These are phyloP conservation scores for Solanum hybrid DNA, from an alignment of 305 asterid genomes.

Conservation along the genomic window DNA sequence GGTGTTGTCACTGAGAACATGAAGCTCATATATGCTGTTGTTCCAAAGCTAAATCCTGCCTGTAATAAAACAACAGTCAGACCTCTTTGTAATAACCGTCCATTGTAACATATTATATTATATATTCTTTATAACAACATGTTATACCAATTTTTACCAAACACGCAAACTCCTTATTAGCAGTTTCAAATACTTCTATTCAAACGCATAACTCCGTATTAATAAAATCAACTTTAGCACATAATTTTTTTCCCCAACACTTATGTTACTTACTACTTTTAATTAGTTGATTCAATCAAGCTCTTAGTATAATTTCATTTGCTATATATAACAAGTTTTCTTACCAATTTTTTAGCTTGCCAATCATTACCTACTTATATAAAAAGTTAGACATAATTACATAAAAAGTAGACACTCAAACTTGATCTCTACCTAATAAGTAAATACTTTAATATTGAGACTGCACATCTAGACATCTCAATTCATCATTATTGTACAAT, in stretches of 20 bases:
- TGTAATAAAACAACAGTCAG: background rate
- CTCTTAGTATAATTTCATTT: background rate
- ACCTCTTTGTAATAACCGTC: rapidly evolving
- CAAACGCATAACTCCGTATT: background rate
- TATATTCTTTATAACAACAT: background rate
- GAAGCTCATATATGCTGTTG: slow-evolving; percentile 31
- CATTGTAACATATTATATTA: background rate
- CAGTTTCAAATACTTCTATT: background rate
- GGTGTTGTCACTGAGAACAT: slow-evolving; percentile 39
- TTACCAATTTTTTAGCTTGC: background rate
- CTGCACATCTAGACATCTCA: background rate
- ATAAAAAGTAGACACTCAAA: background rate
- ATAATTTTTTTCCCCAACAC: too few species aligned
- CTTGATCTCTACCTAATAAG: background rate
- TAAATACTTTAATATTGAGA: background rate
- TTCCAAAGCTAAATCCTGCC: slow-evolving; percentile 33
- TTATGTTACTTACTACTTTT: background rate
- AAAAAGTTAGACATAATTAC: background rate
- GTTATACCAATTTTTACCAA: background rate
- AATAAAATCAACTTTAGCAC: background rate
- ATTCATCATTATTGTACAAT: background rate
- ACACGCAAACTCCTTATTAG: background rate
- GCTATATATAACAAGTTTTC: background rate
- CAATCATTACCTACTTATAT: background rate
- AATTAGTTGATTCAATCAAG: background rate